Evolutionary conservation across 208 protist genomes (phyloP), one percentile per base, ranked within the genome.

Genomic region (Jaenimonas drosophilae): DNA sequence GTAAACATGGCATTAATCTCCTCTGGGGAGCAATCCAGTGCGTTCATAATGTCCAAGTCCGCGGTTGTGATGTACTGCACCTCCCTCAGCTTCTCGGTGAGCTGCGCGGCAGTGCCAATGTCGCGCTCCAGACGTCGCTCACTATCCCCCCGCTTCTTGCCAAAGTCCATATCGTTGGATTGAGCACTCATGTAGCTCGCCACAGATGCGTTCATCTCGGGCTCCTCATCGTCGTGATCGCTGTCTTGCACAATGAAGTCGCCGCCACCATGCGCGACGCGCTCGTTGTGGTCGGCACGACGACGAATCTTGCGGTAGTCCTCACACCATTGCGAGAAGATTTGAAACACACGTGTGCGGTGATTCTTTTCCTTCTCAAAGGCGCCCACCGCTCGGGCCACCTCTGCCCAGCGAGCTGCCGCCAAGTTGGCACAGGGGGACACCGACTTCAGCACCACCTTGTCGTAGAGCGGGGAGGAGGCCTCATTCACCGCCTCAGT

Each of bases 1-100:
- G 41, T 59, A 43, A 88, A 89, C 24, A 94, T 54, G 16, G 64
- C 66, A 59, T 91, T 94, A 4, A 94, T 61, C 64, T 94, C 85
- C 5, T 80, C 76, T 27, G 70, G 66, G 14, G 72, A 72, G 66
- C 77, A 88, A 57, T 90, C 85, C 0, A 43, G 62, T 2, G 76
- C 70, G 4, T 51, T 58, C 77, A 93, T 88, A 16, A 39, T 38
- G 4, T 41, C 25, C 7, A 93, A 63, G 53, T 93, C 77, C 1
- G 48, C 58, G 25, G 32, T 32, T 20, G 75, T 89, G 47, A 87
- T 70, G 49, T 57, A 65, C 41, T 62, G 54, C 16, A 59, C 57
- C 21, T 39, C 27, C 12, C 42, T 4, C 4, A 38, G 34, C 25
- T 17, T 56, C 4, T 45, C 43, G n/a, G n/a, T n/a, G n/a, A n/a